phyloP scores from a whole-genome alignment of 2,329 filamentous ascomycete genomes.

The Penicillium sp. region DNA sequence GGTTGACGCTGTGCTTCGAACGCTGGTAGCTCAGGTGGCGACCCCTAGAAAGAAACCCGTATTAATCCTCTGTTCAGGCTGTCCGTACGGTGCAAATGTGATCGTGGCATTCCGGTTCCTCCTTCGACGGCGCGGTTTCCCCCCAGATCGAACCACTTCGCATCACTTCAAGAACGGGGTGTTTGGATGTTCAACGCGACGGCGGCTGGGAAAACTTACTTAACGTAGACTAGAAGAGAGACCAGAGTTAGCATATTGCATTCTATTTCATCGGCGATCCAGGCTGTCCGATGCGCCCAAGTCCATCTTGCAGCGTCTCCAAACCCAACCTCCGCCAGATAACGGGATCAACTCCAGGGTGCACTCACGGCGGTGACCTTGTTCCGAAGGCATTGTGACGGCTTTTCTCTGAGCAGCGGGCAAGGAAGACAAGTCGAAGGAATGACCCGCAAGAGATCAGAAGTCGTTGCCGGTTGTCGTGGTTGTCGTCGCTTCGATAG shows the following conservation, averaged over 20 bases:
- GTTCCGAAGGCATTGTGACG: slow-evolving; percentile 83
- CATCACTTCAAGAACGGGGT: slow-evolving; percentile 4
- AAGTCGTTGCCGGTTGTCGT: slow-evolving; percentile 44
- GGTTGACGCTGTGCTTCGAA: slow-evolving; percentile 86
- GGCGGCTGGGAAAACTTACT: slow-evolving; percentile 60
- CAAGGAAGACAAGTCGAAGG: slow-evolving; percentile 43
- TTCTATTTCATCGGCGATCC: slow-evolving; percentile 5
- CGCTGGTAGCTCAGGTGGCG: slow-evolving; percentile 98
- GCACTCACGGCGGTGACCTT: slow-evolving; percentile 82
- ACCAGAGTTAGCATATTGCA: slow-evolving; percentile 31
- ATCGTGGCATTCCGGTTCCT: slow-evolving; percentile 7
- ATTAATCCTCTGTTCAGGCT: slow-evolving; percentile 33
- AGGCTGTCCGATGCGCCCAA: slow-evolving; percentile 13
- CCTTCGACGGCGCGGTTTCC: slow-evolving; percentile 11
- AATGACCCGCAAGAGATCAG: slow-evolving; percentile 39
- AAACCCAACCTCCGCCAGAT: too few relatives aligned
- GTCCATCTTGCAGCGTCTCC: too few relatives aligned
- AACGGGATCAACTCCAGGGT: slow-evolving; percentile 18
- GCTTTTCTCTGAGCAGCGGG: slow-evolving; percentile 44
- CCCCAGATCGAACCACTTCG: slow-evolving; percentile 16
- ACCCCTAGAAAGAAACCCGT: slow-evolving; percentile 62
- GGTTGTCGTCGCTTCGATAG: slow-evolving; percentile 44
- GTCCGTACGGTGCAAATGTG: slow-evolving; percentile 5
- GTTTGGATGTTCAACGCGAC: slow-evolving; percentile 21
- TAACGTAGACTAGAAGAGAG: slow-evolving; percentile 70